These are phyloP conservation scores for Rubia peregrina DNA, from an alignment of 305 asterid genomes.

Conservation along the genomic window DNA sequence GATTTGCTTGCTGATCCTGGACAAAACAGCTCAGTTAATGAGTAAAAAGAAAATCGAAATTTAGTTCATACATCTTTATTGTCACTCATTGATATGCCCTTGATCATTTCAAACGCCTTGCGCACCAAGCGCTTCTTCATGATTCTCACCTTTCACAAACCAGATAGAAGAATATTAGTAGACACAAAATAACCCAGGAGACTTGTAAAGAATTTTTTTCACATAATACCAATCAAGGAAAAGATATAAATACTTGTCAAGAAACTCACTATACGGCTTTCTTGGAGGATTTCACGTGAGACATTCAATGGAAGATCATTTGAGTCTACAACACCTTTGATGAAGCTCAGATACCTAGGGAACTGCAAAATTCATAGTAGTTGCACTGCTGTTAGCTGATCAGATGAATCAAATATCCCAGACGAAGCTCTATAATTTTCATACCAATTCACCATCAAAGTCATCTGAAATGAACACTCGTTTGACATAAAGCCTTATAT, in stretches of 20 bases:
- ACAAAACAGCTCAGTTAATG: neutral
- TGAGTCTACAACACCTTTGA: conserved; percentile 97
- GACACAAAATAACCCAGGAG: neutral
- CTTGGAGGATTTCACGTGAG: conserved; percentile 97
- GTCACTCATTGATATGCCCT: conserved; percentile 85
- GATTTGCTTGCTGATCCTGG: neutral
- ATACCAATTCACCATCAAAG: conserved; percentile 97
- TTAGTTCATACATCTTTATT: conserved; percentile 49
- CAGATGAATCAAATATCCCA: neutral
- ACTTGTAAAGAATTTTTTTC: neutral
- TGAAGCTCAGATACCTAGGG: conserved; percentile 93
- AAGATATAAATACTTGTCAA: neutral
- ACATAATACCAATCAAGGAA: neutral
- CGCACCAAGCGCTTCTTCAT: conserved; percentile 98
- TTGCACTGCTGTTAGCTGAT: neutral
- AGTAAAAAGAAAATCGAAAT: conserved; percentile 11
- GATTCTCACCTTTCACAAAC: conserved; percentile 62
- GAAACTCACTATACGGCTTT: conserved; percentile 89
- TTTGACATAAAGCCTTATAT: conserved; percentile 84
- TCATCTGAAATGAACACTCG: conserved; percentile 96
- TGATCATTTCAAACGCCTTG: conserved; percentile 97
- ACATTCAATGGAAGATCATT: conserved; percentile 96
- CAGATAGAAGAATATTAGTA: neutral
- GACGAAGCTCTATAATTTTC: conserved; percentile 19
- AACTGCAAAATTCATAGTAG: conserved; percentile 41